Base-by-base conservation (phyloP, 2,329 filamentous ascomycete genomes). In the Beauveria sp. region DNA sequence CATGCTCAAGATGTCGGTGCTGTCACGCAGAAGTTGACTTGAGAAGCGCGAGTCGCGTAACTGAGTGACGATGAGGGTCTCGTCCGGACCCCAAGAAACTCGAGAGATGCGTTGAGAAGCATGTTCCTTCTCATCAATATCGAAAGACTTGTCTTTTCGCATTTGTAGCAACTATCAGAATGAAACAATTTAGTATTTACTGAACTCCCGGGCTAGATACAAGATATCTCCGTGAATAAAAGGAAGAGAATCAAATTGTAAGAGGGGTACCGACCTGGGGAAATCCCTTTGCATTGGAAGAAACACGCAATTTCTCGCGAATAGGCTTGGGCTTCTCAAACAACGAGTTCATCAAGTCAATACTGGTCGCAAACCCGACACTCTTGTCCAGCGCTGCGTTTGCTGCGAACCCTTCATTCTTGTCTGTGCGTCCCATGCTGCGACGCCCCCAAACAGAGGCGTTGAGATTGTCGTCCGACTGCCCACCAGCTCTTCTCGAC, bases 291-390 rank as follows among this genome's bases (percentile, higher is more conserved):
- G 79, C 77, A 64, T 80, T 74, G 66, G 79, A 71, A 42, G 79
- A 75, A 65, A 78, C 79, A 69, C 82, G 81, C 60, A 80, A 72
- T 68, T 80, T 83, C 69, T 83, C 79, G 59, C 77, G 75, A 65
- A 81, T 81, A 59, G 80, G 81, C 77, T 84, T 86, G 65, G 86
- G 82, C 75, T 88, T 85, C 73, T 90, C 89, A 75, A 96, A 97
- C 61, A 97, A 79, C 53, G 91, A 96, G 72, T 96, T 93, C 91
- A 96, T 97, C 72, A 97, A 79, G 78, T 97, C 95, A 76, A 98
- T 96, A 70, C 90, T 93, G 22, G 89, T 96, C 22, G 87, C 84
- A 74, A 96, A 93, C 1, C 88, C 88, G 66, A 85, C 84, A 60
- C 82, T 80, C 67, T 84, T 81, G 45, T 76, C 74, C 67, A 71